These are phyloP conservation scores for Blastobotrys indianensis DNA, from an alignment of 1,139 yeast genomes.

Conservation along the genomic window DNA sequence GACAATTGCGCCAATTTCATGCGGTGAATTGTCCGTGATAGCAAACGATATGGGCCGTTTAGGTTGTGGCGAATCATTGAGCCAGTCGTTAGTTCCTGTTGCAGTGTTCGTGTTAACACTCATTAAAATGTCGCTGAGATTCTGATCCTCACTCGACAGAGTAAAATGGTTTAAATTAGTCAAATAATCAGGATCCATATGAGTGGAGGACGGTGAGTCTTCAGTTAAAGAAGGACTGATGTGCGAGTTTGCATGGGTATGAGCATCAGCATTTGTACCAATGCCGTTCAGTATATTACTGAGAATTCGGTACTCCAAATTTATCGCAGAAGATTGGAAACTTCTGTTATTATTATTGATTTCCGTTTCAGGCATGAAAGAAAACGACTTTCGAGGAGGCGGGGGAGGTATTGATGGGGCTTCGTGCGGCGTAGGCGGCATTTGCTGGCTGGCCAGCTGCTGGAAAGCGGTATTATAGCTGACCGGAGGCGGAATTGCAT, in stretches of 20 bases:
- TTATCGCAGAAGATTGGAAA: conserved; percentile 71
- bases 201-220: conserved; percentile 19
- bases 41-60: conserved; percentile 26
- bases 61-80: conserved; percentile 19
- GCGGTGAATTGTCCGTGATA: conserved; percentile 15
- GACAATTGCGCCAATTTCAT: conserved; percentile 8
- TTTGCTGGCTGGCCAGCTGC: neutral
- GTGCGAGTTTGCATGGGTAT: neutral
- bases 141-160: conserved; percentile 14
- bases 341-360: neutral
- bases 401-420: neutral
- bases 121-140: conserved; percentile 23
- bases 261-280: neutral
- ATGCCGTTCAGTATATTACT: conserved; percentile 54
- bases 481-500: too few species aligned
- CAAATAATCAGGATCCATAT: conserved; percentile 10
- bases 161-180: conserved; percentile 15
- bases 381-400: neutral
- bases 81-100: conserved; percentile 18
- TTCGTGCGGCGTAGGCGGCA: neutral
- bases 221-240: conserved; percentile 26
- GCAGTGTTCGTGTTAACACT: conserved; percentile 16
- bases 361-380: neutral
- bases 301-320: conserved; percentile 68
- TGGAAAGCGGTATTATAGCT: neutral